Base-by-base conservation (phyloP, 2,329 filamentous ascomycete genomes). In the Botrytis pseudocinerea region DNA sequence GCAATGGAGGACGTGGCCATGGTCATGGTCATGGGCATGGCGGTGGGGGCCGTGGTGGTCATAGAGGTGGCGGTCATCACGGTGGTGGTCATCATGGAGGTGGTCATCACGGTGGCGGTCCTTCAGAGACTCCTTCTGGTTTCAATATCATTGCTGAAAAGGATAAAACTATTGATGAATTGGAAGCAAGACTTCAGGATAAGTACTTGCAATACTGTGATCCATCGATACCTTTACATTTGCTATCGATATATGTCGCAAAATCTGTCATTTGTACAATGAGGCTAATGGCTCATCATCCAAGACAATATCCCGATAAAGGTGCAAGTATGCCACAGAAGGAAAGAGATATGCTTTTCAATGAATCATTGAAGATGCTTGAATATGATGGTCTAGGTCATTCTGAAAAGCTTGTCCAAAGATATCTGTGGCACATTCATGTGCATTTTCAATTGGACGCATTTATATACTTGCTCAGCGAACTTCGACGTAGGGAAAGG, bases 121-220 rank as follows among this genome's bases (percentile, higher is more conserved):
- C 64, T 40, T 66, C 64, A 2, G 44, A 54, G 28, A 66, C 40
- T 54, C 46, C 64, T 40, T 25, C 57, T 25, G 73, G 69, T 28
- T 57, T 59, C 1, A 74, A 76, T 9, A n/a, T 73, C 32, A 59
- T 76, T 10, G 54, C 46, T 25, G 74, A 76, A 42, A 80, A 80
- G 62, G 77, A 80, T 38, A 78, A 76, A 51, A 73, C 76, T 4
- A 79, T 81, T 38, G 75, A 80, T 72, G 78, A 78, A 40, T 65
- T 80, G 7, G 79, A 80, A 48, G 70, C 73, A n/a, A 62, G 65
- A 18, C 79, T 87, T 18, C 80, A 85, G 69, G 78, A 82, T 54
- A 83, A 82, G 62, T 85, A 81, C 64, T 74, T 85, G 1, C 78
- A 81, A 18, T 83, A 82, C 72, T 84, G 83, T 74, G 83, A 85